Percentiles rank a stretch among this genome's conserved stretches.
Conservation (phyloP, 2,329 filamentous ascomycete species). For the Sphaerostilbella broomeana region DNA sequence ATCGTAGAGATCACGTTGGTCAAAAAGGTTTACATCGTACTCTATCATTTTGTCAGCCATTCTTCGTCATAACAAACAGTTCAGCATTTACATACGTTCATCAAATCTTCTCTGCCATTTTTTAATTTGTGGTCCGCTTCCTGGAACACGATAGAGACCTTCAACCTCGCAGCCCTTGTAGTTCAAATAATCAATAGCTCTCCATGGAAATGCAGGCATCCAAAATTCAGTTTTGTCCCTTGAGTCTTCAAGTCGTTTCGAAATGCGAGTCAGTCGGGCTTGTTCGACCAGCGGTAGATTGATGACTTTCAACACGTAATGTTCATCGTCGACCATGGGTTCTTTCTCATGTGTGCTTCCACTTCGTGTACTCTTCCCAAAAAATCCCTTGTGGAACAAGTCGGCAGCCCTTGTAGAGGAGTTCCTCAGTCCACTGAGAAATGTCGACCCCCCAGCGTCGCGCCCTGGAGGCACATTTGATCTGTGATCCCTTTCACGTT, state of each 20-base stretch:
- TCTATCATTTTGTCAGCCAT: constrained; percentile 42
- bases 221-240: constrained; percentile 96
- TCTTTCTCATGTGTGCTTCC: constrained; percentile 64
- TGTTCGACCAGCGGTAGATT: constrained; percentile 83
- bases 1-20: constrained; percentile 81
- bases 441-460: constrained; percentile 55
- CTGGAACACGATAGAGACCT: constrained; percentile 86
- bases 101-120: constrained; percentile 92
- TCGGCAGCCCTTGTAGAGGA: constrained; percentile 70
- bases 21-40: constrained; percentile 82
- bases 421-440: constrained; percentile 68
- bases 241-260: constrained; percentile 78
- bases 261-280: constrained; percentile 84
- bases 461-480: constrained; percentile 49
- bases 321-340: constrained; percentile 65
- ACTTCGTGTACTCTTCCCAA: constrained; percentile 69
- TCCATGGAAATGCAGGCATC: constrained; percentile 95
- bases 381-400: constrained; percentile 74
- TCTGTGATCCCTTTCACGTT: constrained; percentile 39
- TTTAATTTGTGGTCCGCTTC: constrained; percentile 83
- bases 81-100: constrained; percentile 49
- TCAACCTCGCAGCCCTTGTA: constrained; percentile 92
- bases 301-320: constrained; percentile 78
- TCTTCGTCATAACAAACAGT: not conserved
- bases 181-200: constrained; percentile 93